These are phyloP conservation scores for Eucalyptus guilfoylei DNA, from an alignment of 345 rosid genomes.

Conservation along the genomic window DNA sequence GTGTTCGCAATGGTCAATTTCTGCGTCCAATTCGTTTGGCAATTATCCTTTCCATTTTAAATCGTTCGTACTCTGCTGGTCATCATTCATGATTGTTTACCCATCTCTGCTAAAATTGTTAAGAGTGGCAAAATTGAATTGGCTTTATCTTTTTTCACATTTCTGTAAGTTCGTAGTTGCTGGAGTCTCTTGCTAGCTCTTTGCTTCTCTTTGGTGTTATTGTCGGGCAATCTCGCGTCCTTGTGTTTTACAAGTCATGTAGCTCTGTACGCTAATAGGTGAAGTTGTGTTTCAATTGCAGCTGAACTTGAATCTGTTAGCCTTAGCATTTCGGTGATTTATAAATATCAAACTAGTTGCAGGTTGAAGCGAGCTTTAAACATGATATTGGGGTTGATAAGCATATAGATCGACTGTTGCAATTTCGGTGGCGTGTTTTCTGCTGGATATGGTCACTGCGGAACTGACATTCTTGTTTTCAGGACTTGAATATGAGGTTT, in stretches of 20 bases:
- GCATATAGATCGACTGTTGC: not conserved
- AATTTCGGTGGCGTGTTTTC: not conserved
- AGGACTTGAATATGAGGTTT: not conserved
- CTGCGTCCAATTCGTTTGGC: not conserved
- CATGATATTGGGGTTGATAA: not conserved
- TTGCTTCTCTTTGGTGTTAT: not conserved
- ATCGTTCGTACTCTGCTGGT: not conserved
- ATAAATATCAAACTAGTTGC: not conserved
- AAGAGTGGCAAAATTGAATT: not conserved
- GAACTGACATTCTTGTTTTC: not conserved
- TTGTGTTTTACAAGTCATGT: not conserved
- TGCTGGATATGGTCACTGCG: too few species aligned
- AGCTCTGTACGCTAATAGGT: not conserved
- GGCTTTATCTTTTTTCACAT: not conserved
- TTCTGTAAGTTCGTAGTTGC: not conserved
- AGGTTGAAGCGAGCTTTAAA: not conserved
- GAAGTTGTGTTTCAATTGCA: not conserved
- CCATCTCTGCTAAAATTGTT: not conserved
- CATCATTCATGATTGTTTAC: not conserved
- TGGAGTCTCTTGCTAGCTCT: not conserved
- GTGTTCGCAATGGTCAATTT: not conserved
- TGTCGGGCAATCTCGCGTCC: not conserved
- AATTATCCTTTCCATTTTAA: not conserved
- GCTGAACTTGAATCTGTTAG: not conserved
- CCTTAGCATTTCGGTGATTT: not conserved